Base-by-base conservation (phyloP, 179 eudicot genomes). In the Silene noctiflora region DNA sequence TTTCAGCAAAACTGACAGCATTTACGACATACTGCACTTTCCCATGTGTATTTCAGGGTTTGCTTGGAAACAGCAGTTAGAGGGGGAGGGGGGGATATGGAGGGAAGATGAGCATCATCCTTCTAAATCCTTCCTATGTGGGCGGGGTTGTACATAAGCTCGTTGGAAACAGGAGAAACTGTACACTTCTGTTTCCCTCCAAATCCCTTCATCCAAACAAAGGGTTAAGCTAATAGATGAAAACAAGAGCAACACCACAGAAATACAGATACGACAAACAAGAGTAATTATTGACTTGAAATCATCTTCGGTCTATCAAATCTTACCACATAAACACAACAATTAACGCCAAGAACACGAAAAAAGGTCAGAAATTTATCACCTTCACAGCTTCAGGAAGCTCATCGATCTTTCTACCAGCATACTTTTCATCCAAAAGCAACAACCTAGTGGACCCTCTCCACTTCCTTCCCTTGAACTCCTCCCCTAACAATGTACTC, bases 351-450 rank as follows among this genome's bases (percentile, higher is more conserved):
- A 58, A 51, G 17, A 71, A 21, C 70, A 77, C 46, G 11, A 39
- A 48, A 25, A 78, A 65, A 59, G 48, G 62, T 58, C 46, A 13
- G 8, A 62, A 19, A 75, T 19, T 33, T 39, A 27, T 68, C 79
- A 91, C 98, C 98, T 93, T 87, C 53, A 93, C 84, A 68, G 97
- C 97, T 85, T 90, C 87, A 35, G 98, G 98, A 81, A 93, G 89
- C 71, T 91, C 88, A 19, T 85, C 86, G 70, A 85, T 69, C 22
- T 72, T 27, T 31, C 83, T 86, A 60, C 81, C 48, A 3, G 88
- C 89, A 74, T 76, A 87, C 67, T 78, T 75, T 66, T 92, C 98
- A 82, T 94, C 98, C 91, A 94, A 87, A 65, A 94, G 91, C 83
- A 94, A 75, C 86, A 94, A 85, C 84, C 98, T 84, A 20, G 98